Conservation (phyloP, 192 early-diverging fungal species). For the Linnemannia exigua region DNA sequence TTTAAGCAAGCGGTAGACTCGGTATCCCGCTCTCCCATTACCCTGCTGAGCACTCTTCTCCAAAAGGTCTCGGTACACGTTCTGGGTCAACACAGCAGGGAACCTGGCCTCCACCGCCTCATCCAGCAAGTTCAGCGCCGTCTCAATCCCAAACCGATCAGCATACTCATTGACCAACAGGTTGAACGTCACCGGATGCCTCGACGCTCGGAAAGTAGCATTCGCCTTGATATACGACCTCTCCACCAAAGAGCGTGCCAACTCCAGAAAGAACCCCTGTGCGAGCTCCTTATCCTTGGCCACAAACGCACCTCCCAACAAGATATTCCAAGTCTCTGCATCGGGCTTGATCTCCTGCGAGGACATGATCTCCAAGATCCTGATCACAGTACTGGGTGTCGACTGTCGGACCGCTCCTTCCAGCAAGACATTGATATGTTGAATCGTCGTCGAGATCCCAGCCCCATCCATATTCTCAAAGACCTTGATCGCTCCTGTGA, state of each 20-base stretch:
- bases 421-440: constrained; percentile 42
- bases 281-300: constrained; percentile 18
- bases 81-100: constrained; percentile 12
- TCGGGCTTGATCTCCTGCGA: constrained; percentile 24
- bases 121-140: constrained; percentile 20
- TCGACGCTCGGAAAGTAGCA: constrained; percentile 25
- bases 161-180: constrained; percentile 29
- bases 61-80: constrained; percentile 21
- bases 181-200: constrained; percentile 33
- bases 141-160: constrained; percentile 28
- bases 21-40: constrained; percentile 24
- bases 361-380: constrained; percentile 49
- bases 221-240: constrained; percentile 10
- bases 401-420: constrained; percentile 38
- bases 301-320: constrained; percentile 24
- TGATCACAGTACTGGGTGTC: constrained; percentile 19
- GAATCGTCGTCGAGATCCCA: constrained; percentile 6
- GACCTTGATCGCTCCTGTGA: constrained; percentile 35
- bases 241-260: constrained; percentile 21
- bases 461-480: constrained; percentile 38
- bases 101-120: constrained; percentile 26
- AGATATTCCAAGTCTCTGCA: constrained; percentile 42
- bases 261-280: constrained; percentile 29
- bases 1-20: constrained; percentile 12
- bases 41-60: constrained; percentile 17